Evolutionary conservation across 441 rosid genomes (phyloP).

Genomic region (Bocquillonia castaneifolia): DNA sequence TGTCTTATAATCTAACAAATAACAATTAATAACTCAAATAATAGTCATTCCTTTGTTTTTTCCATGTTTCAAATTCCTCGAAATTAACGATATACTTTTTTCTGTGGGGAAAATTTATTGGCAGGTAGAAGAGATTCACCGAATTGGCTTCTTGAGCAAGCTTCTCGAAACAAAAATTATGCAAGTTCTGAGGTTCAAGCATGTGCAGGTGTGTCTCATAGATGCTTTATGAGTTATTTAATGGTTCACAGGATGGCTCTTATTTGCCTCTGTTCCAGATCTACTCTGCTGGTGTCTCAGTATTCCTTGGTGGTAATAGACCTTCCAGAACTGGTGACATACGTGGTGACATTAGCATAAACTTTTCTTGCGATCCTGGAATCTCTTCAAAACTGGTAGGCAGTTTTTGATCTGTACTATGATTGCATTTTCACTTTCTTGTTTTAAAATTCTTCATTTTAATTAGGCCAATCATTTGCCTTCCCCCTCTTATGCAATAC

Average conservation of each 20-base stretch:
- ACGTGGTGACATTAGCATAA: slow-evolving; percentile 77
- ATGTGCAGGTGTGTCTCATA: slow-evolving; percentile 64
- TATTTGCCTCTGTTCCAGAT: slow-evolving; percentile 44
- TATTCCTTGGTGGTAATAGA: slow-evolving; percentile 82
- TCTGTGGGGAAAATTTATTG: slow-evolving; percentile 21
- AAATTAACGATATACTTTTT: not conserved
- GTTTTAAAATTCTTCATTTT: not conserved
- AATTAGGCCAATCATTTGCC: slow-evolving; percentile 16
- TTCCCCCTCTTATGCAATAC: slow-evolving; percentile 17
- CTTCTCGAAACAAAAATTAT: slow-evolving; percentile 84
- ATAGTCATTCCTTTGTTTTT: not conserved
- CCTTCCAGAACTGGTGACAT: slow-evolving; percentile 91
- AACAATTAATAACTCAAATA: slow-evolving; percentile 7
- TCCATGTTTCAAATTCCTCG: not conserved
- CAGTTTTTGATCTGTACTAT: slow-evolving; percentile 18
- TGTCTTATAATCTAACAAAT: slow-evolving; percentile 21
- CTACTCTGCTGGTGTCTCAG: slow-evolving; percentile 87
- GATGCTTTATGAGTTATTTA: slow-evolving; percentile 14
- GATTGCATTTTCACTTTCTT: slow-evolving; percentile 6
- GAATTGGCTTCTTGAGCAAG: slow-evolving; percentile 74
- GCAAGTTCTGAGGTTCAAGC: slow-evolving; percentile 87
- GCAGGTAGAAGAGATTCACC: slow-evolving; percentile 82
- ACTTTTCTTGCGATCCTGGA: slow-evolving; percentile 88
- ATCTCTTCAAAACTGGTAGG: slow-evolving; percentile 74
- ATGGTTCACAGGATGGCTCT: slow-evolving; percentile 24